Evolutionary conservation across 176 grass and related monocot genomes (phyloP).

Genomic region (Carex parvula): DNA sequence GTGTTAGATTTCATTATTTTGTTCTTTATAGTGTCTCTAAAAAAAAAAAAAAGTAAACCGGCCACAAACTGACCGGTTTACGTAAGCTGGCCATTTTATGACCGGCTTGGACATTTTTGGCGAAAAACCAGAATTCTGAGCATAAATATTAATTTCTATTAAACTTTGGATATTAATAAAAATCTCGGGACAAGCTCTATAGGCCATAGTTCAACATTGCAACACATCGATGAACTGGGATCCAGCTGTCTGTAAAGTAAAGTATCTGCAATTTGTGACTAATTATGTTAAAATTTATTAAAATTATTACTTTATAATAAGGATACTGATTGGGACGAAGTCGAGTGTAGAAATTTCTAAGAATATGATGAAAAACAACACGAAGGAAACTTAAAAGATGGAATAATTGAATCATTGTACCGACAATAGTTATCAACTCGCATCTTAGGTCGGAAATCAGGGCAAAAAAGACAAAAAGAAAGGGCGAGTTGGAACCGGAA

Average conservation of each 20-base stretch:
- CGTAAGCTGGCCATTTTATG: no score
- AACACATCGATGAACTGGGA: no score
- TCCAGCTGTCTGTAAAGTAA: not conserved
- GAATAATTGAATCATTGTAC: not conserved
- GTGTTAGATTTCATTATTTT: no score
- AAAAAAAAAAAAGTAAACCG: no score
- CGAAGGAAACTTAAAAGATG: slow-evolving; percentile 2
- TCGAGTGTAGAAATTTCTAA: not conserved
- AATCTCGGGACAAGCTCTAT: no score
- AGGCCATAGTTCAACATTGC: no score
- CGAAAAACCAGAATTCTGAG: no score
- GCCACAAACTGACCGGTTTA: no score
- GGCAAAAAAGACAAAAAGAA: not conserved
- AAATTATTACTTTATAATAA: not conserved
- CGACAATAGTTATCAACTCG: not conserved
- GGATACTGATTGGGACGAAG: not conserved
- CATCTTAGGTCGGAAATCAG: not conserved
- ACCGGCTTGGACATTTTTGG: no score
- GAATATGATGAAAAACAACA: not conserved
- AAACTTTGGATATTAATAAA: no score
- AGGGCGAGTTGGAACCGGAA: not conserved
- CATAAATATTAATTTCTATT: no score
- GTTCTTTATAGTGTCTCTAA: no score
- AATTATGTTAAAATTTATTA: not conserved
- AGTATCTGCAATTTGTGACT: not conserved